Evolutionary conservation across 805 yeast species (phyloP), one percentile per base, ranked within the genome.

Genomic region (Hanseniaspora valbyensis): DNA sequence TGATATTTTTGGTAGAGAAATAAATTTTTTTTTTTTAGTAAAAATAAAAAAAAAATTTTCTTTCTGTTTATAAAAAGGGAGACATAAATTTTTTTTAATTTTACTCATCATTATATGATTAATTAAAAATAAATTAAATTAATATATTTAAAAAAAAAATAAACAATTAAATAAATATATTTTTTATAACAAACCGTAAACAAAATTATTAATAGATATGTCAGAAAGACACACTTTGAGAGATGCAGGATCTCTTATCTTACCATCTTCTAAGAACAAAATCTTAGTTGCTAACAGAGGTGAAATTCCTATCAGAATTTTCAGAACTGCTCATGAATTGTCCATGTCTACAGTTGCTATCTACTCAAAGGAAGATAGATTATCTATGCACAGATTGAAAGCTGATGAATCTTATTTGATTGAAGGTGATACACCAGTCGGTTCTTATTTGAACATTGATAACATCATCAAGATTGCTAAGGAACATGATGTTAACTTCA

Each of bases 301-400:
- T 59, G 90, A 83, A 66, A 83, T 83, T 59, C 90, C 90, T 40
- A 81, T 82, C 61, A 70, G 92, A 69, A 89, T 90, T 65, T 90
- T 90, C 70, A 78, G 98, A 70, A 82, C 96, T 33, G 98, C 98
- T 54, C 98, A 92, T 69, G 98, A 90, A 69, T 74, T 90, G 62
- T 83, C 95, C 21, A 86, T 92, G 95, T 88, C 85, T 62, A 89
- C 98, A 0, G 96, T 92, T 38, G 98, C 97, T 42, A 83, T 90
- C 63, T 90, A 88, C 68, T 88, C 96, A 32, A 95, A 90, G 65
- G 96, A 92, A 69, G 98, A 90, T 67, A 74, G 95, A 55, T 73
- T 90, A 60, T 83, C 95, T 12, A 86, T 88, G 89, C 97, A 92
- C 70, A 75, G 96, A 61, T 73, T 90, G 64, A 92, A 87, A 69